Percentiles rank a stretch among this genome's conserved stretches.
Conservation (phyloP, 164 flowering plant species). For the Kingdonia uniflora region DNA sequence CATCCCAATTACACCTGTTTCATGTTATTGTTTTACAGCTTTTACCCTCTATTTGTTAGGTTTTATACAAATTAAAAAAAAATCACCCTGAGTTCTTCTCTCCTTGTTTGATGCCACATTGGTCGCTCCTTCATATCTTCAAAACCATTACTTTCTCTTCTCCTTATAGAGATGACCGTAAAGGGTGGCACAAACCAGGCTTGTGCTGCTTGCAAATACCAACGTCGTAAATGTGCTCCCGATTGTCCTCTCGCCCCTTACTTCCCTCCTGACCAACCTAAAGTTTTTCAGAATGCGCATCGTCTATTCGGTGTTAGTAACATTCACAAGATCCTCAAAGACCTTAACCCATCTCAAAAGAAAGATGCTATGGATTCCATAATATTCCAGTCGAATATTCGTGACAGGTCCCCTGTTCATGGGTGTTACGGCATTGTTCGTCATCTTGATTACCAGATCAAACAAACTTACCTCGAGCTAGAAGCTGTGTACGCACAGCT, state of each 20-base stretch:
- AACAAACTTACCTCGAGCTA: slow-evolving; percentile 35
- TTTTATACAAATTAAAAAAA: too few relatives aligned
- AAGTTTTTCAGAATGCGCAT: slow-evolving; percentile 44
- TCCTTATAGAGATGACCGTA: slow-evolving; percentile 18
- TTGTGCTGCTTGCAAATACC: slow-evolving; percentile 69
- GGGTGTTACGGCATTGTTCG: slow-evolving; percentile 25
- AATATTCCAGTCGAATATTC: slow-evolving; percentile 25
- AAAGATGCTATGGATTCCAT: slow-evolving; percentile 32
- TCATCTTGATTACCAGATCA: slow-evolving; percentile 11
- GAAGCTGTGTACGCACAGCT: slow-evolving; percentile 38
- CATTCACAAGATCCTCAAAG: slow-evolving; percentile 27
- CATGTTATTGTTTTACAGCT: too few relatives aligned
- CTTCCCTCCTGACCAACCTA: slow-evolving; percentile 38
- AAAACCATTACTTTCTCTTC: background rate
- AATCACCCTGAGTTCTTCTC: background rate
- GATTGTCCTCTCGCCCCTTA: slow-evolving; percentile 55
- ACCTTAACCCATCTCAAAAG: slow-evolving; percentile 10
- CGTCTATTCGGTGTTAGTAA: slow-evolving; percentile 49
- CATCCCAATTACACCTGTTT: too few relatives aligned
- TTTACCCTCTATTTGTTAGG: too few relatives aligned
- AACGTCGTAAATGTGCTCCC: slow-evolving; percentile 37
- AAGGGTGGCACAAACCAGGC: slow-evolving; percentile 38
- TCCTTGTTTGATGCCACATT: slow-evolving; percentile 12
- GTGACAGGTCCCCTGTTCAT: slow-evolving; percentile 33
- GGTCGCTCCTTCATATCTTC: slow-evolving; percentile 2